A percentile compares a stretch with the other conserved stretches of the same genome.
These are phyloP conservation scores for Myxozyma monticola DNA, from an alignment of 805 yeast species.

Conservation along the genomic window DNA sequence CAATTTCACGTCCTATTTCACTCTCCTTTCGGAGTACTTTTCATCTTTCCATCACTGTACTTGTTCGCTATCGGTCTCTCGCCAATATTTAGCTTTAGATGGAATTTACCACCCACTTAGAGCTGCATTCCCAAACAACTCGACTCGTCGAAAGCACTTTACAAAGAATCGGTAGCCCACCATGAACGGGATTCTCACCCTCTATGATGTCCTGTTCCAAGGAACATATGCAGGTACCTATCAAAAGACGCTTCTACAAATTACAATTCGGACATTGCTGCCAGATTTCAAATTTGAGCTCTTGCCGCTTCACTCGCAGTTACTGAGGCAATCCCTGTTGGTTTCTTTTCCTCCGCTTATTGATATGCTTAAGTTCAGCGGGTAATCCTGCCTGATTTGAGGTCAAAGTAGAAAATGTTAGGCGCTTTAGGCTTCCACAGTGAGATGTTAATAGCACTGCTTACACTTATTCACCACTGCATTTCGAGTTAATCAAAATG, in stretches of 20 bases:
- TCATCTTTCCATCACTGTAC: constrained; percentile 51
- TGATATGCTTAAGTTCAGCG: constrained; percentile 50
- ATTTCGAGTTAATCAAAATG: constrained; percentile 36
- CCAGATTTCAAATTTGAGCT: constrained; percentile 49
- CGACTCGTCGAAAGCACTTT: constrained; percentile 42
- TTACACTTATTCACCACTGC: constrained; percentile 14
- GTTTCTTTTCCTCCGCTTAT: constrained; percentile 49
- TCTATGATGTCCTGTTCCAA: constrained; percentile 47
- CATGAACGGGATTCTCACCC: constrained; percentile 47
- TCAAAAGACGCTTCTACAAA: constrained; percentile 43
- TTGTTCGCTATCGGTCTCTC: constrained; percentile 51
- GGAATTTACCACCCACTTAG: constrained; percentile 45
- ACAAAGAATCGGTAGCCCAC: constrained; percentile 38
- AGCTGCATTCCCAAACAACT: constrained; percentile 48
- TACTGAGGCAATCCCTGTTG: constrained; percentile 49
- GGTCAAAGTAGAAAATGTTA: constrained; percentile 40
- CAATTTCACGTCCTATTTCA: constrained; percentile 49
- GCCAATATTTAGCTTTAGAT: constrained; percentile 50
- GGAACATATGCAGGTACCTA: constrained; percentile 43
- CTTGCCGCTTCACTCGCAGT: constrained; percentile 46
- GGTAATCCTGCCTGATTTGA: constrained; percentile 38
- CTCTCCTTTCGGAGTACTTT: constrained; percentile 49
- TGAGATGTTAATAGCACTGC: constrained; percentile 9
- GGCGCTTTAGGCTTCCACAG: constrained; percentile 5
- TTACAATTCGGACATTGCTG: constrained; percentile 45